Evolutionary conservation across 148 eudicot species (phyloP).

Genomic region (Fagopyrum esculentum): DNA sequence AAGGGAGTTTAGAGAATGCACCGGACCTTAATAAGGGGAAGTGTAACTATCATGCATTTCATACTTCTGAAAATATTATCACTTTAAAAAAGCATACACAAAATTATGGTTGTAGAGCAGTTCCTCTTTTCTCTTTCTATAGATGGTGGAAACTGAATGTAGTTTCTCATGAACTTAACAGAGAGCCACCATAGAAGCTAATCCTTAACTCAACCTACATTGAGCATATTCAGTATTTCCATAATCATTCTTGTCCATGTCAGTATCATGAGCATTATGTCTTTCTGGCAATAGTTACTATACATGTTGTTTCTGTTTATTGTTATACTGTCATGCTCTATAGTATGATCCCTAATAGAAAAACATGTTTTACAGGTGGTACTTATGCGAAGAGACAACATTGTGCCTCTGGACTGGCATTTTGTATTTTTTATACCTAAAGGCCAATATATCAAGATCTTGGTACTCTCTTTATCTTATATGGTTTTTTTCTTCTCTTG

Average conservation of each 20-base stretch:
- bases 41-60: neutral
- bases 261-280: neutral
- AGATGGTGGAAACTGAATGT: neutral
- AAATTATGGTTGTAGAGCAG: neutral
- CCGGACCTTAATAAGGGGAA: neutral
- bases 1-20: too few species aligned
- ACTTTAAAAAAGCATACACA: too few species aligned
- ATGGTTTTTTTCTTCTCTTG: neutral
- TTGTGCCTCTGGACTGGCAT: conserved; percentile 83
- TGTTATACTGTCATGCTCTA: neutral
- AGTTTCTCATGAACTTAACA: neutral
- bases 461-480: conserved; percentile 37
- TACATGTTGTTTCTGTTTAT: neutral
- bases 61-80: neutral
- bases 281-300: neutral
- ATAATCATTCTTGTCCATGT: neutral
- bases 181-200: neutral
- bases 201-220: neutral
- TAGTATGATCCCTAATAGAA: neutral
- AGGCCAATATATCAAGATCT: conserved; percentile 51
- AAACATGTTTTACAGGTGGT: conserved; percentile 52
- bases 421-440: conserved; percentile 64
- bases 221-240: neutral
- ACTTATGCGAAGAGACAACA: conserved; percentile 75
- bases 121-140: neutral